Base-by-base conservation (phyloP, 2,329 filamentous ascomycete species). In the Penicillium vulpinum region DNA sequence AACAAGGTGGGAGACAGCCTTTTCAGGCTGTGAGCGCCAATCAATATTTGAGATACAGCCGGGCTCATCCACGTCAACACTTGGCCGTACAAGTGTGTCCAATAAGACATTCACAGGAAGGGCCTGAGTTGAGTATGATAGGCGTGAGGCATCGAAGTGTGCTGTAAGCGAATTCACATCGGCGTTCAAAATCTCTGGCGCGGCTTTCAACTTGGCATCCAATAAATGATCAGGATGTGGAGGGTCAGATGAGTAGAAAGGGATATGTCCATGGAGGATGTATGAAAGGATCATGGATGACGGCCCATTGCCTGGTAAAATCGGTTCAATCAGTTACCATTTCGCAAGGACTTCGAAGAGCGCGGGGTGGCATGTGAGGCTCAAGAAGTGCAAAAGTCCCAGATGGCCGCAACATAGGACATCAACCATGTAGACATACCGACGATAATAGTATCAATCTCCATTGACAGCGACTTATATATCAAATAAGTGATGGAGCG, bases 281-380 rank as follows among this genome's bases (percentile, higher is more conserved):
- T 84, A 87, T 44, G 83, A 85, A 35, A 87, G 76, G 62, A 86
- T 82, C 72, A 87, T 77, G 50, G 84, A 82, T 49, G 84, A 84
- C 44, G 84, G 84, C 54, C 84, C 84, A 68, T 85, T 85, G 66
- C 84, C 84, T 85, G 61, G 39, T 57, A 35, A 36, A 18, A n/a
- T 18, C 15, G 16, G 9, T 29, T 35, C 22, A 39, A 51, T 55
- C 26, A 55, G 46, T 35, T 26, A 18, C 52, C 13, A 29, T 28
- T 38, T 35, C 36, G 9, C 13, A 21, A 13, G 16, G 21, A 54
- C 11, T 10, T 24, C n/a, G 15, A 18, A 40, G 8, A 7, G 24
- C 28, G 35, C 33, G 51, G 48, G 40, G 18, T 26, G 11, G 31
- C 4, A 31, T 26, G 39, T 10, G 49, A 31, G 39, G 43, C 5